Base-by-base conservation (phyloP, 345 rosid genomes). In the Gossypium arboreum region DNA sequence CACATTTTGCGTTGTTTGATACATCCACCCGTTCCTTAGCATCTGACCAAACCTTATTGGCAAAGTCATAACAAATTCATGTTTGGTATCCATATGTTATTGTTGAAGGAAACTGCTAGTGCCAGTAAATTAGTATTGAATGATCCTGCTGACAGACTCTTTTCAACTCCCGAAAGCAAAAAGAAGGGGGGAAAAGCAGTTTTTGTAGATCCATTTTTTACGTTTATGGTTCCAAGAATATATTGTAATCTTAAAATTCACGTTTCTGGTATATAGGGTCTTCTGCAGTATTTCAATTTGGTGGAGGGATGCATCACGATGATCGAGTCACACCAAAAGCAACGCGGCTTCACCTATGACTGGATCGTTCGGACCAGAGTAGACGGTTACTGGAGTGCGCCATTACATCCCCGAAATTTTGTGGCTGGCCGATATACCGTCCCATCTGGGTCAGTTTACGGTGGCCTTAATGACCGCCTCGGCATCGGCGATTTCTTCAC, bases 351-450 rank as follows among this genome's bases (percentile, higher is more conserved):
- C 86, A 86, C 79, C 0, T 95, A 93, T 77, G 93, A 93, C 64
- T 95, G 99, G 99, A 86, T 93, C 66, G 77, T 95, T 79, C 93
- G 99, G 8, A 89, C 99, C 75, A 97, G 97, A 7, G 98, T 95
- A 0, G 99, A 95, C 64, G 90, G 97, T 7, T 95, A 82, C 83
- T 95, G 99, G 99, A 75, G 79, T 59, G 92, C 88, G 24, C 88
- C 93, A 0, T 76, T 95, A 1, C 77, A 73, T 20, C 93, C 99
- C 2, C 70, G 77, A 39, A 78, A 84, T 73, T 95, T 93, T 77
- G 62, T 86, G 47, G 83, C 88, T 11, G 91, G 89, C 64, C 77
- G 62, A 0, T 95, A 95, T 77, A 12, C 86, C 50, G 89, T 95
- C 84, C 99, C 99, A 0, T 82, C 87, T 0, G 99, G 99, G 25